phyloP scores from a whole-genome alignment of 2,329 filamentous ascomycete species.

The Botrytis deweyae region DNA sequence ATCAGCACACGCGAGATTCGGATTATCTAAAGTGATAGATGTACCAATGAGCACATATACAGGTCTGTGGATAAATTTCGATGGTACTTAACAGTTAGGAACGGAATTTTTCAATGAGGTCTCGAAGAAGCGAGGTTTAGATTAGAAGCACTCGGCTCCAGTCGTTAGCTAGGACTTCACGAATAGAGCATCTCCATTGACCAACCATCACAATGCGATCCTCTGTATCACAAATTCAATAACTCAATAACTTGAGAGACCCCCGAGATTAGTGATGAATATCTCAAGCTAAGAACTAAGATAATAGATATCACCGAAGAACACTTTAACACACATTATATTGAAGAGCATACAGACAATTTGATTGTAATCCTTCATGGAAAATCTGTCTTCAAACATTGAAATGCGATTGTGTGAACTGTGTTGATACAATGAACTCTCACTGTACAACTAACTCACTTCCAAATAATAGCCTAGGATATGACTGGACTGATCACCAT shows the following conservation, averaged over 20 bases:
- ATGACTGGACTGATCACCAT: background rate
- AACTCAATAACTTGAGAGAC: no score
- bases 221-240: no score
- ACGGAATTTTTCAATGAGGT: background rate
- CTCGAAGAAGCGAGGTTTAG: background rate
- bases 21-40: fast-evolving
- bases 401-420: no score
- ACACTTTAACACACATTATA: background rate
- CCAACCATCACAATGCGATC: background rate
- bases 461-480: background rate
- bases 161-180: background rate
- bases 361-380: background rate
- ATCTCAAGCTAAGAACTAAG: background rate
- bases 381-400: background rate
- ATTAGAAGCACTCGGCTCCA: background rate
- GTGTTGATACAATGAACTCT: background rate
- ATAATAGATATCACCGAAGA: background rate
- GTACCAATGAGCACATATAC: background rate
- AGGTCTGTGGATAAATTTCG: fast-evolving
- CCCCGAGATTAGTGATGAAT: no score
- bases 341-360: background rate
- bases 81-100: fast-evolving
- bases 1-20: background rate
- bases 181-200: background rate
- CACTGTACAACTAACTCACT: background rate